phyloP scores from a whole-genome alignment of 768 basidiomycete species.

The Megacollybia marginata region DNA sequence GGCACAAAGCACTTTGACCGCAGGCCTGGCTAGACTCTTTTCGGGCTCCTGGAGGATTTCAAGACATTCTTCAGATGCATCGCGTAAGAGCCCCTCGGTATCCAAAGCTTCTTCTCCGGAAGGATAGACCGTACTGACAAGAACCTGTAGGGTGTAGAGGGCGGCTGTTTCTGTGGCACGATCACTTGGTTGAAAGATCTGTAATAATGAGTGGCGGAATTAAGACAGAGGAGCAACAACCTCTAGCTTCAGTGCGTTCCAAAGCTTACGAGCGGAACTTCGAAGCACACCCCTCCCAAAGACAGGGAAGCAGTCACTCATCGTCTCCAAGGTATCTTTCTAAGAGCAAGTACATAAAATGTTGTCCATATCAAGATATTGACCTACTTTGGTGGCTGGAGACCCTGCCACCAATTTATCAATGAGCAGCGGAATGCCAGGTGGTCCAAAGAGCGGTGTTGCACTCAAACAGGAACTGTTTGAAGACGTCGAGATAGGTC shows the following conservation, averaged over 20 bases:
- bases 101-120: conserved; percentile 31
- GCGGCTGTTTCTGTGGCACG: conserved; percentile 65
- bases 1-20: conserved; percentile 74
- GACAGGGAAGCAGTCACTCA: conserved; percentile 71
- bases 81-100: conserved; percentile 55
- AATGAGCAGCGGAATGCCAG: conserved; percentile 82
- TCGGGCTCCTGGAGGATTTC: conserved; percentile 82
- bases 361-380: background rate
- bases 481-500: background rate
- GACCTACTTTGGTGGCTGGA: conserved; percentile 68
- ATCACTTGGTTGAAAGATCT: conserved; percentile 95
- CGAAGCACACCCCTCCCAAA: conserved; percentile 65
- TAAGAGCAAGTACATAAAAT: conserved; percentile 26
- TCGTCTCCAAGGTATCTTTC: conserved; percentile 81
- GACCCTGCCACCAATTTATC: conserved; percentile 87
- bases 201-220: conserved; percentile 1
- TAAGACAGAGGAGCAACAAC: conserved; percentile 27
- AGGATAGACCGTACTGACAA: conserved; percentile 71
- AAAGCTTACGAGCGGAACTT: conserved; percentile 67
- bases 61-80: conserved; percentile 77
- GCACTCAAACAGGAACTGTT: conserved; percentile 66
- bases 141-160: conserved; percentile 56
- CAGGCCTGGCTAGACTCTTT: conserved; percentile 85
- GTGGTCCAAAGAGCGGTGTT: conserved; percentile 72
- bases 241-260: conserved; percentile 89